phyloP scores from a whole-genome alignment of 164 flowering plant species.

The Vitis vinifera region ASM3070453v1 NC_081823.1:26942001-26942500 shows the following conservation, averaged over 20 bases:
- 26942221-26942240: constrained; percentile 65
- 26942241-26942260: constrained; percentile 59
- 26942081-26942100: too few species aligned
- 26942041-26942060: too few species aligned
- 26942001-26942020: too few species aligned
- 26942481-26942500: constrained; percentile 39
- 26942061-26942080: too few species aligned
- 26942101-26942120: too few species aligned
- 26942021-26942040: too few species aligned
- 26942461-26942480: constrained; percentile 60
- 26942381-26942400: too few species aligned
- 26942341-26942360: background rate
- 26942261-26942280: constrained; percentile 60
- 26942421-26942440: constrained; percentile 59
- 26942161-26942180: background rate
- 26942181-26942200: background rate
- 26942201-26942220: constrained; percentile 49
- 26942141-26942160: background rate
- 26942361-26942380: too few species aligned
- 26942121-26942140: background rate
- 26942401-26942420: constrained; percentile 5
- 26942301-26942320: constrained; percentile 45
- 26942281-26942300: constrained; percentile 60
- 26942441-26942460: constrained; percentile 51
- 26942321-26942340: background rate